phyloP scores from a whole-genome alignment of 441 rosid species.

The Caryocar brasiliense region DNA sequence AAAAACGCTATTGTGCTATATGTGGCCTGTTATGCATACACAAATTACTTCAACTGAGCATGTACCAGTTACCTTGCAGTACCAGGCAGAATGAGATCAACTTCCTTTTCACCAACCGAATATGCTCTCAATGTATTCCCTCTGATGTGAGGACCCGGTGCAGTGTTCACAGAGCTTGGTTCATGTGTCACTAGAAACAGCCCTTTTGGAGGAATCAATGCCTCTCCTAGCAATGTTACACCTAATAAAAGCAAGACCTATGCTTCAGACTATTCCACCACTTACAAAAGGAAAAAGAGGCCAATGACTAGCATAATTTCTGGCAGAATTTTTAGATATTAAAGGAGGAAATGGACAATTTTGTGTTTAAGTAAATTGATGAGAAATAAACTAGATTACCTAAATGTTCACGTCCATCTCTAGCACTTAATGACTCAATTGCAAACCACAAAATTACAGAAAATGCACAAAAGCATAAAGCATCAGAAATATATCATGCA shows the following conservation, averaged over 20 bases:
- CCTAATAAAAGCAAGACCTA: slow-evolving; percentile 28
- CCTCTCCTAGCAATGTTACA: slow-evolving; percentile 38
- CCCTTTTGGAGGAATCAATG: slow-evolving; percentile 68
- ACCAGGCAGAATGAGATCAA: slow-evolving; percentile 87
- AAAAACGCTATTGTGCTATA: too few species aligned
- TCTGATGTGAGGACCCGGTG: slow-evolving; percentile 93
- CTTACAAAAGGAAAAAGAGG: background rate
- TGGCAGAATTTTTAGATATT: background rate
- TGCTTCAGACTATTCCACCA: slow-evolving; percentile 7
- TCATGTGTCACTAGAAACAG: slow-evolving; percentile 72
- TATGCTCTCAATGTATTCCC: slow-evolving; percentile 71
- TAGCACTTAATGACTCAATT: too few species aligned
- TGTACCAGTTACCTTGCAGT: slow-evolving; percentile 68
- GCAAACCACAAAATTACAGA: too few species aligned
- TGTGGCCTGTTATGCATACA: too few species aligned
- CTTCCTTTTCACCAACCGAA: slow-evolving; percentile 81
- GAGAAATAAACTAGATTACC: background rate
- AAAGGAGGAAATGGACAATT: too few species aligned
- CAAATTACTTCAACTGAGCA: too few species aligned
- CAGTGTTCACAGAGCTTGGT: slow-evolving; percentile 56
- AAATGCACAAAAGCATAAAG: too few species aligned
- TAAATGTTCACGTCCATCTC: too few species aligned
- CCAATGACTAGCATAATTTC: background rate
- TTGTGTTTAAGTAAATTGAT: too few species aligned
- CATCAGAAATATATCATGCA: too few species aligned